These are phyloP conservation scores for Senna siamea DNA, from an alignment of 306 rosid genomes.

Conservation along the genomic window DNA sequence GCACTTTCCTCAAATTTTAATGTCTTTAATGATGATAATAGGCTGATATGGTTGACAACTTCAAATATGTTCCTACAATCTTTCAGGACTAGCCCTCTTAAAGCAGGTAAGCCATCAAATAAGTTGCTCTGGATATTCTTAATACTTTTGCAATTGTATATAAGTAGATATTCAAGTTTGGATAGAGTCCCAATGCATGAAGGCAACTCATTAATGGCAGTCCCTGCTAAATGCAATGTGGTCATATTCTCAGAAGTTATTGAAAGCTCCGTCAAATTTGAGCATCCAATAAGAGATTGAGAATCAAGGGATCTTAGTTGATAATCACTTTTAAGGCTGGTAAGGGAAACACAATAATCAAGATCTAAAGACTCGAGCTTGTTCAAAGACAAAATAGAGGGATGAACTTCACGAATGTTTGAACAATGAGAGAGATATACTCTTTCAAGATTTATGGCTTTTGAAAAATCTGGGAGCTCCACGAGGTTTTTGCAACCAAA, in stretches of 20 bases:
- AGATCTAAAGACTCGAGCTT: neutral
- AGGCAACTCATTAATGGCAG: neutral
- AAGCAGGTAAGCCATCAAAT: neutral
- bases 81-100: neutral
- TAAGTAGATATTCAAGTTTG: neutral
- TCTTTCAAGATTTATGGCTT: neutral
- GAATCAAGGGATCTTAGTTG: neutral
- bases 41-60: neutral
- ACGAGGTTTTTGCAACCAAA: neutral
- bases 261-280: neutral
- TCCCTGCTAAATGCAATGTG: neutral
- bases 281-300: neutral
- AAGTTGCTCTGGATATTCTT: neutral
- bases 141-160: neutral
- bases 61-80: neutral
- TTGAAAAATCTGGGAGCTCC: conserved; percentile 6
- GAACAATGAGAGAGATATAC: neutral
- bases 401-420: neutral
- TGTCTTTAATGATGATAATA: neutral
- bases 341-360: neutral
- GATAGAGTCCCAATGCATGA: neutral
- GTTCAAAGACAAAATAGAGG: neutral
- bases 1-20: no score
- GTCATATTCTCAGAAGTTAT: neutral
- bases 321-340: neutral